Evolutionary conservation across 192 early-diverging fungal genomes (phyloP), one percentile per base, ranked within the genome.

Genomic region (Linderina pennispora): DNA sequence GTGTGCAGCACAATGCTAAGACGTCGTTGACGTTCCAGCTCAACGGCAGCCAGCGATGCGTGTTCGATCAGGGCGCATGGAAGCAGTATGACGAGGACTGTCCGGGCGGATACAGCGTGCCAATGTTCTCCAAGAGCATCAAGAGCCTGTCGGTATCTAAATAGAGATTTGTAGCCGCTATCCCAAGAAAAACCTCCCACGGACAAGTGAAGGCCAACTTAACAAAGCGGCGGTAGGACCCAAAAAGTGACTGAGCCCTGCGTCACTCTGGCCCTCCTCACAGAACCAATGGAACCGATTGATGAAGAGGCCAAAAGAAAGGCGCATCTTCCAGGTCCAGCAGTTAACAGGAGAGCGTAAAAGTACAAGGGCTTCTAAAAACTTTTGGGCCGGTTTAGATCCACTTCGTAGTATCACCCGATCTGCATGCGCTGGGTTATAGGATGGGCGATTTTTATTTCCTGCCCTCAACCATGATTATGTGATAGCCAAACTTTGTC

Each of bases 401-500:
- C n/a, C n/a, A n/a, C n/a, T n/a, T n/a, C n/a, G n/a, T n/a, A n/a
- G n/a, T n/a, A n/a, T n/a, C n/a, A n/a, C n/a, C n/a, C n/a, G n/a
- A n/a, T n/a, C n/a, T n/a, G n/a, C n/a, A n/a, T n/a, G n/a, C n/a
- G n/a, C n/a, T n/a, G n/a, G n/a, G n/a, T n/a, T n/a, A n/a, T n/a
- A n/a, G n/a, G n/a, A n/a, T n/a, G n/a, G n/a, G n/a, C n/a, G n/a
- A n/a, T n/a, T n/a, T n/a, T n/a, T 50, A 80, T 40, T 80, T 75
- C 31, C 79, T 69, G 14, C 58, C 64, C 22, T 84, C 88, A 1
- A 91, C 87, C 89, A 91, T 88, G 35, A 91, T 88, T 42, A 91
- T 82, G 52, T 91, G 89, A 69, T 88, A 91, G 6, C 89, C 89
- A 52, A 77, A 76, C 32, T 69, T 60, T 26, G 83, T 87, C 57